These are phyloP conservation scores for Elongisporangium undulatum DNA, from an alignment of 352 stramenopile species.

Conservation along the genomic window DNA sequence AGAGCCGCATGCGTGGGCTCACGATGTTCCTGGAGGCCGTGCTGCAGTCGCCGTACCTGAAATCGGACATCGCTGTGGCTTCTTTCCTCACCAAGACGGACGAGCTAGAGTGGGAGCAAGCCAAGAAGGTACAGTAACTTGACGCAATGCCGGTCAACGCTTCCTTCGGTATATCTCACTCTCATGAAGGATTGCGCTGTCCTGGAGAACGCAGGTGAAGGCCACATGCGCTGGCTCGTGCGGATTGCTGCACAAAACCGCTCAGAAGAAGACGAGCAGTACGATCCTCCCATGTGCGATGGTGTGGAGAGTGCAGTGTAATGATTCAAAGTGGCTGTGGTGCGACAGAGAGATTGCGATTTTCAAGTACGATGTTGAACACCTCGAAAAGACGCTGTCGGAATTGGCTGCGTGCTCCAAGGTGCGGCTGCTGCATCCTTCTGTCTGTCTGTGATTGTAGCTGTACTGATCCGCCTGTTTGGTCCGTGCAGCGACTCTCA, in stretches of 20 bases:
- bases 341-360: conserved; percentile 28
- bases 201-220: conserved; percentile 53
- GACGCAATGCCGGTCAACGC: background rate
- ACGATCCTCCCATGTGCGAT: too few species aligned
- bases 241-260: conserved; percentile 37
- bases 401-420: conserved; percentile 53
- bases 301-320: too few species aligned
- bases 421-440: conserved; percentile 8
- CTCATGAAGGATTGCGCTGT: conserved; percentile 22
- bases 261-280: conserved; percentile 32
- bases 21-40: conserved; percentile 53
- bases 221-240: conserved; percentile 67
- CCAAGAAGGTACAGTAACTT: conserved; percentile 32
- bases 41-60: conserved; percentile 53
- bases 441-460: background rate
- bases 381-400: conserved; percentile 38
- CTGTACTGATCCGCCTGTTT: background rate
- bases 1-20: conserved; percentile 55
- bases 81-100: conserved; percentile 41
- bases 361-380: conserved; percentile 60
- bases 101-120: conserved; percentile 50
- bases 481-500: conserved; percentile 28
- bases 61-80: conserved; percentile 42
- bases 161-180: background rate
- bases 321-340: conserved; percentile 5